A percentile compares a stretch with the other conserved stretches of the same genome.
Evolutionary conservation across 768 basidiomycete species (phyloP).

Genomic region (Boletus vinaceobasis): DNA sequence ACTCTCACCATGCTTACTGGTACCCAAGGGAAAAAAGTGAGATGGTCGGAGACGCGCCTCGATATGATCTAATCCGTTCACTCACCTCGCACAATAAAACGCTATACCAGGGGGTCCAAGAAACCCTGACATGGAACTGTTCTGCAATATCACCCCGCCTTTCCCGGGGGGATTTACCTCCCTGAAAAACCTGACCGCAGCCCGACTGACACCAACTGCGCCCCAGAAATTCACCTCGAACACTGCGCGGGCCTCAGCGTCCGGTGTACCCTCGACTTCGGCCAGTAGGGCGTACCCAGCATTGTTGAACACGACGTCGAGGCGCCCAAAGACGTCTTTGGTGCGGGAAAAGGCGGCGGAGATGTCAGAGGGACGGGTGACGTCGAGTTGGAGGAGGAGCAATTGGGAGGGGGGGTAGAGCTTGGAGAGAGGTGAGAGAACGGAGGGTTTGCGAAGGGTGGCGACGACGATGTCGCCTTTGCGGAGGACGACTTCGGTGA

Average conservation of each 20-base stretch:
- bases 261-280: constrained; percentile 35
- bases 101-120: constrained; percentile 1
- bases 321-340: constrained; percentile 33
- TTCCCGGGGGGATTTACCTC: constrained; percentile 26
- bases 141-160: constrained; percentile 14
- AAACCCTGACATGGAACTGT: constrained; percentile 8
- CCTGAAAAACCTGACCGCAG: constrained; percentile 31
- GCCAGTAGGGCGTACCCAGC: constrained; percentile 30
- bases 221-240: constrained; percentile 34
- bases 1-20: constrained; percentile 12
- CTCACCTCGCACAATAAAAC: constrained; percentile 14
- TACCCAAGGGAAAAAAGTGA: not conserved
- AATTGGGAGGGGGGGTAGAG: constrained; percentile 29
- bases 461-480: constrained; percentile 40
- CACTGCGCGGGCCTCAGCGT: constrained; percentile 27
- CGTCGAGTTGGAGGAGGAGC: constrained; percentile 38
- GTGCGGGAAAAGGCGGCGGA: constrained; percentile 31
- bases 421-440: constrained; percentile 22
- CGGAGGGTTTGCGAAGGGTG: constrained; percentile 38
- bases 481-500: constrained; percentile 30
- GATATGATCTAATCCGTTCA: not conserved
- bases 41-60: not conserved
- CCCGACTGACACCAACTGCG: constrained; percentile 15
- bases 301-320: constrained; percentile 47
- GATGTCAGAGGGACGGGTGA: constrained; percentile 32